phyloP scores from a whole-genome alignment of 495 filamentous ascomycete species.

The Penicillium waksmanii region DNA sequence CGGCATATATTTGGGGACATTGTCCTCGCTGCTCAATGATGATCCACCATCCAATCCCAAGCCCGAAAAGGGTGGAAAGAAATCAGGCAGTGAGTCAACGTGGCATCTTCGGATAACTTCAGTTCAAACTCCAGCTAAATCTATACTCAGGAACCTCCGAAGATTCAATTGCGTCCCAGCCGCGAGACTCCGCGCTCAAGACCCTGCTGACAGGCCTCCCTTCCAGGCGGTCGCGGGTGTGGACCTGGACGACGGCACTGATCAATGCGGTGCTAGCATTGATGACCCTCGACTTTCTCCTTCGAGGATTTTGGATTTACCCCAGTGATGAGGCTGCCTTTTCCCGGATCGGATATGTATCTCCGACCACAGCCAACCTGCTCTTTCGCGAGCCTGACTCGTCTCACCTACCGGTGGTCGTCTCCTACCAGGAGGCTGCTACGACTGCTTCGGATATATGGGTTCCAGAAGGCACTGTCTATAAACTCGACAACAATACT shows the following conservation, averaged over 20 bases:
- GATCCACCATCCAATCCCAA: slow-evolving; percentile 8
- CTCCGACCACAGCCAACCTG: slow-evolving; percentile 75
- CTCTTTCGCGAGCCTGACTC: slow-evolving; percentile 82
- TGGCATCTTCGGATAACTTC: neutral
- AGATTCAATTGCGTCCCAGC: slow-evolving; percentile 2
- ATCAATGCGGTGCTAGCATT: slow-evolving; percentile 71
- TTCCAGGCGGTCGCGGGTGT: slow-evolving; percentile 56
- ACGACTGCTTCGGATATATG: slow-evolving; percentile 45
- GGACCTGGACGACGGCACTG: slow-evolving; percentile 62
- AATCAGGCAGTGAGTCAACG: slow-evolving; percentile 9
- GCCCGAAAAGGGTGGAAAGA: slow-evolving; percentile 12
- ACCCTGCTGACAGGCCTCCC: slow-evolving; percentile 80
- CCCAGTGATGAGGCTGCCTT: slow-evolving; percentile 78
- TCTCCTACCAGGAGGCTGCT: slow-evolving; percentile 59
- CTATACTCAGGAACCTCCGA: neutral
- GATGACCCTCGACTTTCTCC: slow-evolving; percentile 73
- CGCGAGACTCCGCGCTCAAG: slow-evolving; percentile 46
- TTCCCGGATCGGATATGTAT: slow-evolving; percentile 82
- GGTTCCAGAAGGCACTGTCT: slow-evolving; percentile 66
- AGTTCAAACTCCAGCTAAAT: neutral
- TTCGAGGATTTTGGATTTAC: slow-evolving; percentile 67
- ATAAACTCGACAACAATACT: slow-evolving; percentile 69
- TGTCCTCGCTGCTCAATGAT: slow-evolving; percentile 43
- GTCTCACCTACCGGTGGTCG: slow-evolving; percentile 70
- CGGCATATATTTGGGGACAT: slow-evolving; percentile 72